Evolutionary conservation across 495 filamentous ascomycete genomes (phyloP), one percentile per base, ranked within the genome.

Genomic region (Mycothermus thermophilus): DNA sequence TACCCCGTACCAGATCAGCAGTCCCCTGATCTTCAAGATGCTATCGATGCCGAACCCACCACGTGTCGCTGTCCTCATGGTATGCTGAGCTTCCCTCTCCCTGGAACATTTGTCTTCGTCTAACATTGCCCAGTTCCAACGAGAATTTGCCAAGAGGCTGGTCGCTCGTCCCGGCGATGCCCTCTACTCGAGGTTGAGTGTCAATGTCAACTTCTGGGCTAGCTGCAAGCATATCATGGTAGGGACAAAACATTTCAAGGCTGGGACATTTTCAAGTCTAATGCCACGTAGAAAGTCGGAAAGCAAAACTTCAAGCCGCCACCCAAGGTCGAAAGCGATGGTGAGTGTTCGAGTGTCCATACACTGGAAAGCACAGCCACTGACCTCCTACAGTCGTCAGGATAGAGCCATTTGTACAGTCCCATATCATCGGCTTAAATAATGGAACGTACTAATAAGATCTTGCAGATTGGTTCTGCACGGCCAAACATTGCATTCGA

Each of bases 131-230:
- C 13, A 50, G 47, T 56, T 59, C 27, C 53, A 56, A 38, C 27
- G 53, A 51, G 53, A 56, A 31, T 56, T 56, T 33, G 50, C 48
- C 16, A 57, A 57, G 35, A 33, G 53, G 30, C 16, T 54, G 32
- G 54, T 55, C 11, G 46, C 52, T 1, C 41, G 38, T 32, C 48
- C 53, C 4, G 57, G 54, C 6, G 85, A 93, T 46, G 67, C 81
- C 21, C 75, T 95, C 12, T 96, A 94, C 59, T 81, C 77, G 42
- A 72, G 88, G 9, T 70, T 95, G 20, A 77, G 70, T 6, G 87
- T 90, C 19, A 96, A 96, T 43, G 84, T 81, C 16, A 90, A 95
- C 54, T 93, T 95, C 71, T 94, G 82, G 79, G 79, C 86, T 11
- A 81, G 77, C 41, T 76, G 86, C 25, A 75, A 75, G 29, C 84